Evolutionary conservation across 225 moss, liverwort and hornwort species (phyloP), one percentile per base, ranked within the genome.

Genomic region (Climacium dendroides): DNA sequence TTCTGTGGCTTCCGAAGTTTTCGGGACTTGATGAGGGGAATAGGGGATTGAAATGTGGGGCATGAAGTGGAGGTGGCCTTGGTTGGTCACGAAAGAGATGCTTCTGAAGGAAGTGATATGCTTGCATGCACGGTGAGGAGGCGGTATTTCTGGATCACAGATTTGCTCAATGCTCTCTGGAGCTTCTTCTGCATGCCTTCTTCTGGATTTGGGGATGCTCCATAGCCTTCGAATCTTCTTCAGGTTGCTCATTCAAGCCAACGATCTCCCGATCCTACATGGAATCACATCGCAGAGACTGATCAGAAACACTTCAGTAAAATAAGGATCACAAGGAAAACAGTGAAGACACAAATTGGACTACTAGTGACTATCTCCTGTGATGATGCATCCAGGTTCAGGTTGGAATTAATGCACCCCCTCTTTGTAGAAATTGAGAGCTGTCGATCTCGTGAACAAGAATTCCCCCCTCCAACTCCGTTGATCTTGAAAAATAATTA

Each of bases 181-280:
- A 93, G 93, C 93, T 93, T 93, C 93, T 93, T 41, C 39, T 64
- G 82, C 60, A n/a, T 43, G 19, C 71, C 25, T 58, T 58, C 50
- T 54, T 2, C 92, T 96, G 97, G 62, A 97, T 83, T 90, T 99
- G 98, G 47, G 97, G 94, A 88, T 96, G 97, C 93, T 95, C 97
- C 97, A 99, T 99, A 39, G 97, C 97, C 88, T 97, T 97, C 23
- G 97, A 95, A 87, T 99, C 98, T 87, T 97, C 98, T 92, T 96
- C 98, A 75, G 97, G 90, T 86, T 99, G 98, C 83, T 99, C 97
- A 87, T 97, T 99, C 89, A 99, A 88, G 74, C 98, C 98, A 86
- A 94, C 94, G 34, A 99, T 97, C 90, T 99, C 98, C 76, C 98
- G 95, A 59, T 99, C 98, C 98, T 98, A 87, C 79, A 71, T 69